Evolutionary conservation across 306 rosid species (phyloP).

Genomic region (Rubus idaeus): DNA sequence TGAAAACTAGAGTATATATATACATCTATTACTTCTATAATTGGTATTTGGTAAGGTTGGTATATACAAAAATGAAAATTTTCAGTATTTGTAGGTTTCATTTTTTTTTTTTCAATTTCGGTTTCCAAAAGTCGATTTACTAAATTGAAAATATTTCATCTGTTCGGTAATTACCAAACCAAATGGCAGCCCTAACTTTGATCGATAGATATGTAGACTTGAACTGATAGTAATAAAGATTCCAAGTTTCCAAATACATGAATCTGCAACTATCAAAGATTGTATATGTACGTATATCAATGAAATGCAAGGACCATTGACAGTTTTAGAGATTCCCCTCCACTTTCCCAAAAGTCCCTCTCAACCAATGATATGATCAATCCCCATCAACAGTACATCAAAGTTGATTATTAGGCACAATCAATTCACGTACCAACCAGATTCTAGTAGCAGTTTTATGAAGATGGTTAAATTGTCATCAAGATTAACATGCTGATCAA

Average conservation of each 20-base stretch:
- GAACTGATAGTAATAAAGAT: slow-evolving; percentile 32
- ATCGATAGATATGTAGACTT: not conserved
- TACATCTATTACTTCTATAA: too few relatives aligned
- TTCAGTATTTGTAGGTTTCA: too few relatives aligned
- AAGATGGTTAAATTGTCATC: not conserved
- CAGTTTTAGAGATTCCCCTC: slow-evolving; percentile 25
- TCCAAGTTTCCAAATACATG: slow-evolving; percentile 26
- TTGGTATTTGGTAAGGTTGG: too few relatives aligned
- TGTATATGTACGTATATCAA: not conserved
- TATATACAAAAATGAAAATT: too few relatives aligned
- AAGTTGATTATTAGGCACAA: not conserved
- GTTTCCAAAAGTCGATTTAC: too few relatives aligned
- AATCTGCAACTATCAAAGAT: slow-evolving; percentile 17
- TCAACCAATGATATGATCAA: slow-evolving; percentile 30
- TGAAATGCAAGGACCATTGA: slow-evolving; percentile 26
- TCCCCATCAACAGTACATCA: not conserved
- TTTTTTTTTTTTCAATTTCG: too few relatives aligned
- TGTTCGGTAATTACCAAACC: too few relatives aligned
- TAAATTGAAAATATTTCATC: too few relatives aligned
- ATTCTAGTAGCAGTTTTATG: not conserved
- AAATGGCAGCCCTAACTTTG: not conserved
- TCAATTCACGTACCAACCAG: not conserved
- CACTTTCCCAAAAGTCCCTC: slow-evolving; percentile 27
- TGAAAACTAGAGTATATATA: too few relatives aligned
- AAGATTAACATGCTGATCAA: not conserved